phyloP scores from a whole-genome alignment of 2,329 filamentous ascomycete species.

The Claviceps capensis region DNA sequence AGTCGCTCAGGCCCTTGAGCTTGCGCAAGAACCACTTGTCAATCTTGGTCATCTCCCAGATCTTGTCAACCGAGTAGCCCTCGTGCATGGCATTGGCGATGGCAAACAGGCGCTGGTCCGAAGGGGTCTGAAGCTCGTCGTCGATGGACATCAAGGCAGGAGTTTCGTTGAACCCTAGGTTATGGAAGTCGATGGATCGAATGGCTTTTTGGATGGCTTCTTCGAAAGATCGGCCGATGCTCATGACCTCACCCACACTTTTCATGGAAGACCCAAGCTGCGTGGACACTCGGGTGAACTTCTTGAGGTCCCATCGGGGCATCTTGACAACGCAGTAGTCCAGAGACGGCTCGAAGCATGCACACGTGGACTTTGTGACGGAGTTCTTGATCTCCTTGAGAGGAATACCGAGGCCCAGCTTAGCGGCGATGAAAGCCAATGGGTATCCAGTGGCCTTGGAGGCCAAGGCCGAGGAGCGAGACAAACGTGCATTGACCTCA shows the following conservation, averaged over 20 bases:
- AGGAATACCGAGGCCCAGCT: conserved; percentile 87
- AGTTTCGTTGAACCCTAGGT: conserved; percentile 87
- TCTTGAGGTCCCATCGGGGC: conserved; percentile 96
- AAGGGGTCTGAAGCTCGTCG: conserved; percentile 90
- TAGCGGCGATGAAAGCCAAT: conserved; percentile 89
- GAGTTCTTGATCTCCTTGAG: conserved; percentile 94
- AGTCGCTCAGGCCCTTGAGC: conserved; percentile 82
- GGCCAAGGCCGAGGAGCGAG: conserved; percentile 84
- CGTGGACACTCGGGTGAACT: conserved; percentile 93
- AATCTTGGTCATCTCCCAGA: conserved; percentile 96
- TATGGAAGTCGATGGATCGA: conserved; percentile 85
- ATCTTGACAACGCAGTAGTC: conserved; percentile 99
- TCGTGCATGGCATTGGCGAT: conserved; percentile 95
- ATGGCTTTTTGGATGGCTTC: conserved; percentile 99
- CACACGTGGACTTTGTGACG: conserved; percentile 88
- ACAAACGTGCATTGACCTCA: conserved; percentile 94
- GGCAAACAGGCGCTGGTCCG: conserved; percentile 91
- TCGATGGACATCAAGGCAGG: conserved; percentile 90
- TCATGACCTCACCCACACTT: conserved; percentile 98
- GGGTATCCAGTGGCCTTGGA: conserved; percentile 97
- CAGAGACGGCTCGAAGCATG: conserved; percentile 95
- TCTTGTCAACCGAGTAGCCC: conserved; percentile 89
- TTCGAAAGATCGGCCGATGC: conserved; percentile 90
- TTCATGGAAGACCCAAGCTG: conserved; percentile 98
- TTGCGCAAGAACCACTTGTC: conserved; percentile 97